phyloP scores from a whole-genome alignment of 2,329 filamentous ascomycete species.

The Cercospora zeina region DNA sequence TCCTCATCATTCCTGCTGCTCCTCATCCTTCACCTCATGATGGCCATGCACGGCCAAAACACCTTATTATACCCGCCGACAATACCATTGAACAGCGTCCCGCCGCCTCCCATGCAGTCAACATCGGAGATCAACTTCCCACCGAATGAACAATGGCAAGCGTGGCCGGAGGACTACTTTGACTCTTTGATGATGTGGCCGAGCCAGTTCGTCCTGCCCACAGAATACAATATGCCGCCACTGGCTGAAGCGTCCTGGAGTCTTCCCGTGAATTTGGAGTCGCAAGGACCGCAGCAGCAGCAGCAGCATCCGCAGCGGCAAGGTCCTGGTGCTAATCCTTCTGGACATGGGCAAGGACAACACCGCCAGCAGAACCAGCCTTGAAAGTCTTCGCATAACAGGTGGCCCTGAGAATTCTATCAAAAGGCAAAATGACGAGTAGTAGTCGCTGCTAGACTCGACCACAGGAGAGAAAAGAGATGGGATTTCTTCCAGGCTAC shows the following conservation, averaged over 20 bases:
- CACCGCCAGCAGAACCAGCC: too few relatives aligned
- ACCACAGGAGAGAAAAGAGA: too few relatives aligned
- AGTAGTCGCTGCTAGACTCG: too few relatives aligned
- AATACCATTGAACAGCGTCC: neutral
- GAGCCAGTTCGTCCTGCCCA: conserved; percentile 14
- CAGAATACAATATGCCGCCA: conserved; percentile 3
- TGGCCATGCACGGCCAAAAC: neutral
- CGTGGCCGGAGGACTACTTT: conserved; percentile 15
- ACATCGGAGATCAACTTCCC: neutral
- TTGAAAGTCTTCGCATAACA: too few relatives aligned
- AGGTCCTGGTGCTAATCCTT: neutral
- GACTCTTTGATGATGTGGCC: conserved; percentile 17
- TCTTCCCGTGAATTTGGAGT: neutral
- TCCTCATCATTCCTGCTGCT: neutral
- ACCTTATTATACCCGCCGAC: neutral
- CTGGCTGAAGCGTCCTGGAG: neutral
- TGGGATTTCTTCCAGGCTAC: too few relatives aligned
- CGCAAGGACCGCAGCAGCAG: neutral
- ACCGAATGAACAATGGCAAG: conserved; percentile 16
- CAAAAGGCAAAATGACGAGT: too few relatives aligned
- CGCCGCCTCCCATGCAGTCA: neutral
- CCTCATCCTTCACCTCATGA: neutral
- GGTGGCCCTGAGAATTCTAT: too few relatives aligned
- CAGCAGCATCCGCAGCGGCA: neutral
- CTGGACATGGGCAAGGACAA: neutral